Percentiles rank a stretch among this genome's conserved stretches.
Evolutionary conservation across 148 eudicot species (phyloP).

Genomic region (Selenicereus undatus): DNA sequence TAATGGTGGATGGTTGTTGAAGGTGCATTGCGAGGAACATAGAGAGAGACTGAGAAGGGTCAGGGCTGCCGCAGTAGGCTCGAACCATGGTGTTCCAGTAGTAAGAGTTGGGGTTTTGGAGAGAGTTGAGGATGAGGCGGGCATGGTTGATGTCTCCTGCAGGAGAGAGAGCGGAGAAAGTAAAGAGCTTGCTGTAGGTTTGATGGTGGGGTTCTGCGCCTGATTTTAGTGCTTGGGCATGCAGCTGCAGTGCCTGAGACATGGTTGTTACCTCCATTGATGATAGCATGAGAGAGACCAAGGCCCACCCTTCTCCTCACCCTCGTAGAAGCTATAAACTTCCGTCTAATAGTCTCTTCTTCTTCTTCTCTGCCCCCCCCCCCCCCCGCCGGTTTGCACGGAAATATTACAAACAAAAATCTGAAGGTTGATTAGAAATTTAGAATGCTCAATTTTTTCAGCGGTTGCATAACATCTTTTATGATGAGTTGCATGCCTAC

Average conservation of each 20-base stretch:
- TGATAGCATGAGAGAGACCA: neutral
- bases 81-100: slow-evolving; percentile 44
- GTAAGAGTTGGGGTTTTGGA: slow-evolving; percentile 34
- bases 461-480: too few species aligned
- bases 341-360: too few species aligned
- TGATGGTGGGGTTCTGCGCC: slow-evolving; percentile 28
- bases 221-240: slow-evolving; percentile 31
- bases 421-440: too few species aligned
- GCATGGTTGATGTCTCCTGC: slow-evolving; percentile 35
- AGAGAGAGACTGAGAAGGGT: slow-evolving; percentile 27
- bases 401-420: too few species aligned
- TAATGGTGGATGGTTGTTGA: neutral
- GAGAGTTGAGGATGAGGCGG: slow-evolving; percentile 29
- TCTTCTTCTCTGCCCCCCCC: too few species aligned
- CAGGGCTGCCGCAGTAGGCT: slow-evolving; percentile 27
- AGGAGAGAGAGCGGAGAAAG: slow-evolving; percentile 44
- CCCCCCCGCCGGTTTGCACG: too few species aligned
- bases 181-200: slow-evolving; percentile 36
- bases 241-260: slow-evolving; percentile 44
- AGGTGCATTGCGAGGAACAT: slow-evolving; percentile 40
- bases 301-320: too few species aligned
- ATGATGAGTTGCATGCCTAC: too few species aligned
- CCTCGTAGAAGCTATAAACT: too few species aligned
- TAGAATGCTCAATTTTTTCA: too few species aligned
- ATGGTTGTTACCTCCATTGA: slow-evolving; percentile 42